A percentile compares a stretch with the other conserved stretches of the same genome.
Evolutionary conservation across 345 rosid genomes (phyloP).

Genomic region (Carallia pectinifolia): DNA sequence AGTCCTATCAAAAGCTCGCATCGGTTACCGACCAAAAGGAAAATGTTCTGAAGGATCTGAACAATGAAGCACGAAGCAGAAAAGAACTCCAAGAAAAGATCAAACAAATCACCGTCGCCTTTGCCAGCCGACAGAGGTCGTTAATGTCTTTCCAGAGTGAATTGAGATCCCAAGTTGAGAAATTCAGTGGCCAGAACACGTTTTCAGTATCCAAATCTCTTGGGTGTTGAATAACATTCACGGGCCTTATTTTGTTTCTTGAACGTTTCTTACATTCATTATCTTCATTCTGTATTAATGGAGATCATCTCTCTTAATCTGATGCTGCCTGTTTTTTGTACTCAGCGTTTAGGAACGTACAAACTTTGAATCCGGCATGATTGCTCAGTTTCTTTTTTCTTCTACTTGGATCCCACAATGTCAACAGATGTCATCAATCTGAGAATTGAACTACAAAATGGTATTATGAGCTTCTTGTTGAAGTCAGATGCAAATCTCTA

Average conservation of each 20-base stretch:
- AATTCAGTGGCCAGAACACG: slow-evolving; percentile 43
- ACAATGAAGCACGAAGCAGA: slow-evolving; percentile 57
- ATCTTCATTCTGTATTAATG: not conserved
- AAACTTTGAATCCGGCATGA: too few species aligned
- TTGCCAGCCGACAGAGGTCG: slow-evolving; percentile 60
- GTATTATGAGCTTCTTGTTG: too few species aligned
- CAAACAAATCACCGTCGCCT: slow-evolving; percentile 60
- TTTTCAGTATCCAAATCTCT: slow-evolving; percentile 43
- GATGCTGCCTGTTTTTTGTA: too few species aligned
- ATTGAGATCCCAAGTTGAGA: slow-evolving; percentile 61
- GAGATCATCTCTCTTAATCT: not conserved
- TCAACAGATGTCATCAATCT: too few species aligned
- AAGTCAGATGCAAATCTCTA: too few species aligned
- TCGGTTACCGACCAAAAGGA: slow-evolving; percentile 52
- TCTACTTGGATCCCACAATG: too few species aligned
- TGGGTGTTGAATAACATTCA: slow-evolving; percentile 17
- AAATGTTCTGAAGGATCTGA: slow-evolving; percentile 56
- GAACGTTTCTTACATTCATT: not conserved
- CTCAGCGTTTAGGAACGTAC: too few species aligned
- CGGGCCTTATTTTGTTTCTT: not conserved
- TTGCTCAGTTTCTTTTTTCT: too few species aligned
- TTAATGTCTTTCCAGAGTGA: slow-evolving; percentile 57
- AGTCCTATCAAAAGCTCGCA: slow-evolving; percentile 48
- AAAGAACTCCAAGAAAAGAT: slow-evolving; percentile 68
- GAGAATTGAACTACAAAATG: too few species aligned